Evolutionary conservation across 75 land plant species (phyloP), one percentile per base, ranked within the genome.

Genomic region (Sequoiadendron giganteum): DNA sequence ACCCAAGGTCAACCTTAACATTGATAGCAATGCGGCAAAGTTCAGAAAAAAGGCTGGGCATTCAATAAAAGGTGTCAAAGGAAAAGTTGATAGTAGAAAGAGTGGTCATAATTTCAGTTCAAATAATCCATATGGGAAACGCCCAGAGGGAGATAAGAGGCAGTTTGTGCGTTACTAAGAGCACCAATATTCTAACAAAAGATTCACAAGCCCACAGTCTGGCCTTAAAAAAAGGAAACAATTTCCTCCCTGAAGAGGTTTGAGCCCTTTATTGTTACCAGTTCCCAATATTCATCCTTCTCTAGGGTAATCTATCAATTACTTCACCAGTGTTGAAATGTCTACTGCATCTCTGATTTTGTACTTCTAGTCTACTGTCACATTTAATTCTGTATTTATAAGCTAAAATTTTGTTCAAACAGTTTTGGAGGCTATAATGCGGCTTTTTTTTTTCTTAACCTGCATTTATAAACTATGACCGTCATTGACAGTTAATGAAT

Each of bases 11-110:
- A 94, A 93, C 79, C 90, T 97, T 19, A 92, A 89, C 90, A 91
- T 97, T 42, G 97, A 97, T 88, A 97, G 99, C 91, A 96, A 88
- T 87, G 96, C 95, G 1, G 92, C 99, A 28, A 97, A 96, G 88
- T 93, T 95, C 68, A 92, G 94, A 88, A 97, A 93, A 86, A 92
- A 92, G 48, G 92, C 85, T n/a, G 36, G 84, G 43, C 80, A 87
- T 81, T 76, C 79, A 13, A 2, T 58, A 36, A 56, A 48, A 30
- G 79, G 47, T 58, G 87, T 82, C 36, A 90, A 43, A 86, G 92
- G 91, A 14, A 93, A 91, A 85, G 87, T 87, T 39, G 94, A 91
- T 68, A 89, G 93, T n/a, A 56, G 52, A 45, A 55, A 73, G 42
- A 76, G 86, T 68, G 90, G 94, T 25, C 91, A 96, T 87, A 90